Percentiles rank a stretch among this genome's conserved stretches.
These are phyloP conservation scores for Casuarina cunninghamiana DNA, from an alignment of 306 rosid species.

Conservation along the genomic window DNA sequence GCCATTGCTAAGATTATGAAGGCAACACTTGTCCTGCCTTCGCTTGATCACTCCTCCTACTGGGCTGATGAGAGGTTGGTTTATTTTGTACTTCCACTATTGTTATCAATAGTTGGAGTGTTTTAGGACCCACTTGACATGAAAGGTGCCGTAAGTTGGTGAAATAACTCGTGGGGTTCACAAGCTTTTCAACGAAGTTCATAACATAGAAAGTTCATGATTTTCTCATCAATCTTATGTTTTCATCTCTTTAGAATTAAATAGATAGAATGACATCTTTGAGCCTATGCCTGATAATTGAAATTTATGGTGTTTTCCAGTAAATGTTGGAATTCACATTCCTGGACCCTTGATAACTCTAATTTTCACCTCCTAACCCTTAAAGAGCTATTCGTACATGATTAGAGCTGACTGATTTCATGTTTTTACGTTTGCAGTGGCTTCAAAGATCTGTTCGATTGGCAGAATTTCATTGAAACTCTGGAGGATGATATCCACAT, in stretches of 20 bases:
- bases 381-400: not conserved
- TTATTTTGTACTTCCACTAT: constrained; percentile 22
- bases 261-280: not conserved
- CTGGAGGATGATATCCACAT: constrained; percentile 82
- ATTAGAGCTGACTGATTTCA: constrained; percentile 23
- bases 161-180: not conserved
- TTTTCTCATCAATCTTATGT: not conserved
- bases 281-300: not conserved
- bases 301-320: not conserved
- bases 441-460: constrained; percentile 95
- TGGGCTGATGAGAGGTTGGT: constrained; percentile 98
- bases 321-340: not conserved
- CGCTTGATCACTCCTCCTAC: constrained; percentile 89
- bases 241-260: not conserved
- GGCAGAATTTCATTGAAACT: constrained; percentile 78
- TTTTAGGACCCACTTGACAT: not conserved
- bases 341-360: not conserved
- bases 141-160: not conserved
- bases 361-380: not conserved
- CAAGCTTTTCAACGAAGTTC: not conserved
- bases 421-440: constrained; percentile 51
- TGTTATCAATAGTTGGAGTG: constrained; percentile 20
- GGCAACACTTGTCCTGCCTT: constrained; percentile 94
- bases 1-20: constrained; percentile 90
- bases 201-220: not conserved